Percentiles rank a stretch among this genome's conserved stretches.
Conservation (phyloP, 2,329 filamentous ascomycete genomes). For the Acrocalymma vagum region DNA sequence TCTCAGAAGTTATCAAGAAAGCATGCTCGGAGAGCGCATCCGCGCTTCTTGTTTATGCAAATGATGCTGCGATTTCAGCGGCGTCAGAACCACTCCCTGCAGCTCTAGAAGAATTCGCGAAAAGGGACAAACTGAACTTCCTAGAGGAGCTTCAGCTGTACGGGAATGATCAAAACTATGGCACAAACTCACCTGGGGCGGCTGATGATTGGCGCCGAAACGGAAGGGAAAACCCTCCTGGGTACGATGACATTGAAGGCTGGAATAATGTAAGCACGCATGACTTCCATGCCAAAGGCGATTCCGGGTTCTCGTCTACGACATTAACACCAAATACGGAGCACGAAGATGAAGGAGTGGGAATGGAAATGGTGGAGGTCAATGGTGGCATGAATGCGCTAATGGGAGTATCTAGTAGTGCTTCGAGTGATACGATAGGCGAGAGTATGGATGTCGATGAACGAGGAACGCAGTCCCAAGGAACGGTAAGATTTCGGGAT, state of each 20-base stretch:
- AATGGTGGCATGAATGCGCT: slow-evolving; percentile 30
- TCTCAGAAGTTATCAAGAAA: slow-evolving; percentile 64
- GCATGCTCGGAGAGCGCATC: slow-evolving; percentile 61
- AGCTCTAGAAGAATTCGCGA: slow-evolving; percentile 54
- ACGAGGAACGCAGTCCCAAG: slow-evolving; percentile 12
- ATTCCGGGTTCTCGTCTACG: slow-evolving; percentile 30
- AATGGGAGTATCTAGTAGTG: slow-evolving; percentile 25
- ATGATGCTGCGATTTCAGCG: slow-evolving; percentile 47
- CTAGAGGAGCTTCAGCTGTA: slow-evolving; percentile 35
- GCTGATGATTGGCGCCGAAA: slow-evolving; percentile 32
- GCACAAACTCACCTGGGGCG: no score
- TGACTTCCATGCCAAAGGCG: slow-evolving; percentile 23
- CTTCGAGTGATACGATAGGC: slow-evolving; percentile 31
- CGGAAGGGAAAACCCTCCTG: slow-evolving; percentile 3
- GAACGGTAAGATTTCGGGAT: slow-evolving; percentile 24
- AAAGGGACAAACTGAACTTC: slow-evolving; percentile 56
- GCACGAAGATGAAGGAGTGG: slow-evolving; percentile 28
- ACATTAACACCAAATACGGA: slow-evolving; percentile 48
- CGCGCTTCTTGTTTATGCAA: slow-evolving; percentile 68
- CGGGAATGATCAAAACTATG: slow-evolving; percentile 8
- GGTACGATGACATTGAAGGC: slow-evolving; percentile 23
- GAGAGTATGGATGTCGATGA: slow-evolving; percentile 31
- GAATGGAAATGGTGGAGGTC: slow-evolving; percentile 36
- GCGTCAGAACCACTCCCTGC: slow-evolving; percentile 28
- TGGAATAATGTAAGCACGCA: slow-evolving; percentile 30